Percentiles rank a stretch among this genome's conserved stretches.
Evolutionary conservation across 108 stramenopile genomes (phyloP).

Genomic region (Fistulifera pelliculosa): DNA sequence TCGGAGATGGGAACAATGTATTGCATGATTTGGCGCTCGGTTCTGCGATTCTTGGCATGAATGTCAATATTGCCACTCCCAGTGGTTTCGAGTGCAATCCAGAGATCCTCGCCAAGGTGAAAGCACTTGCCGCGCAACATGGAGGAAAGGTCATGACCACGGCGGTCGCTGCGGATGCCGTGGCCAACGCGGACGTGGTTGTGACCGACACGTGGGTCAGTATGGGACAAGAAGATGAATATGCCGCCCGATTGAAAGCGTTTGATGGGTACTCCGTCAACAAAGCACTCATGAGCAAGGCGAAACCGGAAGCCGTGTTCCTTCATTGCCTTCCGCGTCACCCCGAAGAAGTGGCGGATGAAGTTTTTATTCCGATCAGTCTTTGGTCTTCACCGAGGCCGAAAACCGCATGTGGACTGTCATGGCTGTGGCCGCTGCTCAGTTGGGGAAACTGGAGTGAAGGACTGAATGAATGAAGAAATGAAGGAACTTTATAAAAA

Average conservation of each 20-base stretch:
- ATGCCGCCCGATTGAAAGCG: constrained; percentile 74
- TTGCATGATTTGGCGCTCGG: constrained; percentile 94
- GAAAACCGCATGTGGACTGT: constrained; percentile 99
- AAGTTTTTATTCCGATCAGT: constrained; percentile 90
- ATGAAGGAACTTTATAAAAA: too few relatives aligned
- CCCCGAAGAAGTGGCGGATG: constrained; percentile 92
- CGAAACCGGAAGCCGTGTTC: constrained; percentile 82
- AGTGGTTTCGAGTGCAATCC: constrained; percentile 81
- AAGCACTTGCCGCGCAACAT: constrained; percentile 48
- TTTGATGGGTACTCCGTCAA: constrained; percentile 95
- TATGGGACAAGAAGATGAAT: constrained; percentile 96
- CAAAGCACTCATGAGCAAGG: constrained; percentile 72
- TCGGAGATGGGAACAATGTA: constrained; percentile 98
- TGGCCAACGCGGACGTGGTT: constrained; percentile 83
- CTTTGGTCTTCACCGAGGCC: constrained; percentile 90
- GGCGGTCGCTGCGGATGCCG: constrained; percentile 77
- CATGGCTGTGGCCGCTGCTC: constrained; percentile 96
- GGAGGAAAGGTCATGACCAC: constrained; percentile 50
- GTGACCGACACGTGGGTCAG: constrained; percentile 97
- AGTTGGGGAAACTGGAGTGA: constrained; percentile 55
- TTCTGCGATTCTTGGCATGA: constrained; percentile 84
- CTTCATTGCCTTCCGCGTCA: constrained; percentile 95
- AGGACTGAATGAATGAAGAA: too few relatives aligned
- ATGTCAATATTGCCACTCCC: constrained; percentile 91
- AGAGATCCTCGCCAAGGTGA: constrained; percentile 48